Evolutionary conservation across 768 basidiomycete species (phyloP).

Genomic region (Mycena vitilis): DNA sequence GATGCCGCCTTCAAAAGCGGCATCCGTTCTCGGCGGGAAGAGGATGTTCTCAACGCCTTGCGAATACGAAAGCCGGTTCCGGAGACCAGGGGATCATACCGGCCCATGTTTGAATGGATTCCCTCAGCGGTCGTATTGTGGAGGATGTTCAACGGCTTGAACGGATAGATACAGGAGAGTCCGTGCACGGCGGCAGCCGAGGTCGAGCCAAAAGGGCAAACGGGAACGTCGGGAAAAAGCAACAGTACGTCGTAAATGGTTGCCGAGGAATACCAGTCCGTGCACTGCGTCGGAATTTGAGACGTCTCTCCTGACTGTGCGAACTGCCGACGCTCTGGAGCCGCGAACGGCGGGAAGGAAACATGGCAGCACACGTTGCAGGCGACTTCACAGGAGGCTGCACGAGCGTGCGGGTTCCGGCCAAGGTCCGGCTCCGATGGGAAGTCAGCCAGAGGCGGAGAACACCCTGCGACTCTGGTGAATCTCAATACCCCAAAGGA

Average conservation of each 20-base stretch:
- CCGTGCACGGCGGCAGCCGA: slow-evolving; percentile 23
- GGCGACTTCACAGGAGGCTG: neutral
- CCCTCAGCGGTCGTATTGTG: neutral
- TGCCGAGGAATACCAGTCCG: slow-evolving; percentile 3
- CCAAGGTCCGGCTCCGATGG: slow-evolving; percentile 16
- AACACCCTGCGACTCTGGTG: neutral
- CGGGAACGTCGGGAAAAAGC: slow-evolving; percentile 4
- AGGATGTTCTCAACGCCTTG: neutral
- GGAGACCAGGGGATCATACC: neutral
- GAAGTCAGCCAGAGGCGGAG: neutral
- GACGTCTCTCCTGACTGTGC: slow-evolving; percentile 2
- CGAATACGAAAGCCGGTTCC: neutral
- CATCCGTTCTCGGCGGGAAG: slow-evolving; percentile 27
- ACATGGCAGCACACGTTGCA: neutral
- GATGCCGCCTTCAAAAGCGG: slow-evolving; percentile 16
- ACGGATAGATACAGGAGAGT: slow-evolving; percentile 16
- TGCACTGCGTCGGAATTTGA: slow-evolving; percentile 8
- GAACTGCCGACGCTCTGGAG: slow-evolving; percentile 8
- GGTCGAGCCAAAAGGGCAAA: slow-evolving; percentile 14
- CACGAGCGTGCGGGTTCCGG: neutral
- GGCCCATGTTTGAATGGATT: neutral
- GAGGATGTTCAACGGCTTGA: neutral
- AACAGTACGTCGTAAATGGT: slow-evolving; percentile 6
- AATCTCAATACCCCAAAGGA: neutral
- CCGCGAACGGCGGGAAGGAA: slow-evolving; percentile 17